Evolutionary conservation across 1,284 basidiomycete species (phyloP), one percentile per base, ranked within the genome.

Genomic region (Trichosporon sp.): DNA sequence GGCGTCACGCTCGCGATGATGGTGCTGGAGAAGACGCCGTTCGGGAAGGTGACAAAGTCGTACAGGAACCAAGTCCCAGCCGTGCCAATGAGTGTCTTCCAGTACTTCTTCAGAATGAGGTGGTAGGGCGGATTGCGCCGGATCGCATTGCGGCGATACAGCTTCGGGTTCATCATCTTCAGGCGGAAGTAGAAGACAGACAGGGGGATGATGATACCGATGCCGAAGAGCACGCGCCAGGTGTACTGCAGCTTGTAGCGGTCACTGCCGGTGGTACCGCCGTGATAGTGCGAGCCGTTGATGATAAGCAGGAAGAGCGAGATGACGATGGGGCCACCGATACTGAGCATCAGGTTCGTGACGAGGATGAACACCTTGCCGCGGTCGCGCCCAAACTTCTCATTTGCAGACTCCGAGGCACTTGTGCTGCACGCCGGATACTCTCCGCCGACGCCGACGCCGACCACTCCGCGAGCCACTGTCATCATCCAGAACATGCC

Each of bases 401-500:
- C 88, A 71, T 90, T 89, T 4, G 88, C 87, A 23, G 88, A 86
- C 73, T 90, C 88, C 56, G 84, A 85, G 1, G 87, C 87, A 27
- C 82, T 83, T 0, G 87, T 85, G 4, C 85, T 86, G 6, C 86
- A 87, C 1, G 87, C 87, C 0, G 89, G 87, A 75, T 90, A 90
- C 79, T 90, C 88, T 16, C 89, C 88, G 23, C 88, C 88, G 6
- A 87, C 87, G 64, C 88, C 88, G 57, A 89, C 80, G 31, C 89
- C 88, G 37, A 86, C 88, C 25, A 88, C 82, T 25, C 88, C 89
- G 69, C 87, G 82, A 9, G 88, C 86, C 67, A 90, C 78, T 0
- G 88, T 89, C 64, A 91, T 78, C 76, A 87, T 89, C 89, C 89
- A 91, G 71, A 89, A 88, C 49, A 90, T 79, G 36, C 73, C 73